Conservation (phyloP, 148 eudicot species). For the Rhododendron williamsianum region DNA sequence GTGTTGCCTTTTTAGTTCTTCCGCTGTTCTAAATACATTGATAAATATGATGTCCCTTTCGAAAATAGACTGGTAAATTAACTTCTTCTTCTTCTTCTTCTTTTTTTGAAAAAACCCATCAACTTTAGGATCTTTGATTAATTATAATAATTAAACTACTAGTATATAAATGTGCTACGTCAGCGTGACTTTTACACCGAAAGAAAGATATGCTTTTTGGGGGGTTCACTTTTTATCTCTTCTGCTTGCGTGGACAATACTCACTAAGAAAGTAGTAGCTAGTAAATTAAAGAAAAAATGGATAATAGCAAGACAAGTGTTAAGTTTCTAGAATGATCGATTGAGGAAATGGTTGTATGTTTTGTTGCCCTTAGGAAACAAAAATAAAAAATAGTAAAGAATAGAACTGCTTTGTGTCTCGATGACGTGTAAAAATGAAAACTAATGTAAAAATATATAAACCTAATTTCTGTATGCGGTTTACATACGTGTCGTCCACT, state of each 20-base stretch:
- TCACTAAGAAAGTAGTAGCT: too few species aligned
- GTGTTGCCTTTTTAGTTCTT: too few species aligned
- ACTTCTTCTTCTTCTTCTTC: background rate
- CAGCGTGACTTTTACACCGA: conserved; percentile 8
- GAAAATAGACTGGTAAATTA: background rate
- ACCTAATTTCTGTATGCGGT: background rate
- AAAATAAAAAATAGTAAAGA: too few species aligned
- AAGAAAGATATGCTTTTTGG: background rate
- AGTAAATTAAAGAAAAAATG: background rate
- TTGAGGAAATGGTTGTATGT: background rate
- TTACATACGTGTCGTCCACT: background rate
- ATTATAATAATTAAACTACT: background rate
- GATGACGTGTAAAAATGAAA: background rate
- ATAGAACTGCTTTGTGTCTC: background rate
- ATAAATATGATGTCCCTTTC: background rate
- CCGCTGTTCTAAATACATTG: background rate
- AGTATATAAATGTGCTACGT: background rate
- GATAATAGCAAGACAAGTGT: background rate
- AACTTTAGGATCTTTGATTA: background rate
- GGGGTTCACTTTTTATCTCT: background rate
- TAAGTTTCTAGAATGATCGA: background rate
- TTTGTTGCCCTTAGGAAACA: background rate
- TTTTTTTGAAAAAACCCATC: too few species aligned
- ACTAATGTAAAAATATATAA: too few species aligned
- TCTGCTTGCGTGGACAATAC: background rate